These are phyloP conservation scores for Tetrapisispora fleetii DNA, from an alignment of 805 yeast genomes.

Conservation along the genomic window DNA sequence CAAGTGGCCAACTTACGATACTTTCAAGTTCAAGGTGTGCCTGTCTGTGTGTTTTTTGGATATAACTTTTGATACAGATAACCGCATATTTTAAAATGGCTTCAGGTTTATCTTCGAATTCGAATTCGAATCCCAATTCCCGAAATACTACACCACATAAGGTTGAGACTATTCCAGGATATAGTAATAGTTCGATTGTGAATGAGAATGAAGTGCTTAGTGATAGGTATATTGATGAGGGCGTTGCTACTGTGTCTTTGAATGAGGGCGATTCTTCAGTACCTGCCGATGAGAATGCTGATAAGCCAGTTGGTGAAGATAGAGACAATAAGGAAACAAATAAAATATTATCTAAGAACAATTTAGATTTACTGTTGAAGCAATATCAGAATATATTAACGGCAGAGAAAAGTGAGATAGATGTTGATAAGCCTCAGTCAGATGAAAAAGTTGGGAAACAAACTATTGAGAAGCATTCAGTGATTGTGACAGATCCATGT, in stretches of 20 bases:
- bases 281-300: neutral
- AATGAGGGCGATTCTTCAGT: neutral
- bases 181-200: neutral
- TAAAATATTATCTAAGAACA: conserved; percentile 1
- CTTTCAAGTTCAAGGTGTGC: too few relatives aligned
- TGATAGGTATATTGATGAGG: neutral
- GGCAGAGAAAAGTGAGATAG: conserved; percentile 4
- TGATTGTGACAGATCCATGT: conserved; percentile 43
- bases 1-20: too few relatives aligned
- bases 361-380: conserved; percentile 20
- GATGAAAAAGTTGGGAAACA: neutral
- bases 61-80: too few relatives aligned
- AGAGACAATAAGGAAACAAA: neutral
- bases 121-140: neutral
- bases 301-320: neutral
- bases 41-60: too few relatives aligned
- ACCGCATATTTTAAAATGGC: neutral
- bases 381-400: conserved; percentile 23
- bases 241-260: neutral
- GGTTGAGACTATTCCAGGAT: neutral
- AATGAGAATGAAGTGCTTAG: neutral
- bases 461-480: neutral
- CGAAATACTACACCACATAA: neutral
- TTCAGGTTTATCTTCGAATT: neutral
- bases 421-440: neutral